Evolutionary conservation across 345 rosid genomes (phyloP), one percentile per base, ranked within the genome.

Genomic region (Gossypium longicalyx): DNA sequence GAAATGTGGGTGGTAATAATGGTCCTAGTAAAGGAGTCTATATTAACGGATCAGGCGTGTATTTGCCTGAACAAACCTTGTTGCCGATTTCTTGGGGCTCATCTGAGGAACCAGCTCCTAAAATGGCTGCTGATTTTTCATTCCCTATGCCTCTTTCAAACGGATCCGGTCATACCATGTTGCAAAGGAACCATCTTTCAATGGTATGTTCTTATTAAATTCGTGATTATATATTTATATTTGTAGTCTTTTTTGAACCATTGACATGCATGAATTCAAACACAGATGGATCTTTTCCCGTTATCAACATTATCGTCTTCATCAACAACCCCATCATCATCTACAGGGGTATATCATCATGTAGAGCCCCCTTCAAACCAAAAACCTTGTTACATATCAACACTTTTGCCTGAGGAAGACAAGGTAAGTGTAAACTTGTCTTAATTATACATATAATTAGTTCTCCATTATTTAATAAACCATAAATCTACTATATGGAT

Each of bases 281-380:
- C 25, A 12, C 81, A 90, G 93, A 82, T 83, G 70, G 81, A 83
- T 80, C 66, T 77, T 56, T 81, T 81, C 15, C 80, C 77, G 6
- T 13, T 27, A 0, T 49, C 81, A 49, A 53, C 67, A 43, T 12
- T 73, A 12, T 58, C 77, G 27, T 76, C 82, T 41, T 52, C 78
- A 41, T 66, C 41, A 34, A 34, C 83, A 20, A 74, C 77, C 25
- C 43, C 72, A 13, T 72, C 78, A 69, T 62, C 76, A 56, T 59
- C 86, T 34, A 78, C 79, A 67, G 89, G 63, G 60, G 27, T 54
- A n/a, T 64, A 20, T 74, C 77, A 74, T 74, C 77, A 69, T 70
- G 76, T 80, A 74, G 93, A 89, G 88, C 90, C 87, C 78, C 93
- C 89, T 89, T 83, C 89, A 83, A 84, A 71, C 90, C 96, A 87